Percentiles rank a stretch among this genome's conserved stretches.
phyloP scores from a whole-genome alignment of 2,329 filamentous ascomycete genomes.

The Colletotrichum sp. region DNA sequence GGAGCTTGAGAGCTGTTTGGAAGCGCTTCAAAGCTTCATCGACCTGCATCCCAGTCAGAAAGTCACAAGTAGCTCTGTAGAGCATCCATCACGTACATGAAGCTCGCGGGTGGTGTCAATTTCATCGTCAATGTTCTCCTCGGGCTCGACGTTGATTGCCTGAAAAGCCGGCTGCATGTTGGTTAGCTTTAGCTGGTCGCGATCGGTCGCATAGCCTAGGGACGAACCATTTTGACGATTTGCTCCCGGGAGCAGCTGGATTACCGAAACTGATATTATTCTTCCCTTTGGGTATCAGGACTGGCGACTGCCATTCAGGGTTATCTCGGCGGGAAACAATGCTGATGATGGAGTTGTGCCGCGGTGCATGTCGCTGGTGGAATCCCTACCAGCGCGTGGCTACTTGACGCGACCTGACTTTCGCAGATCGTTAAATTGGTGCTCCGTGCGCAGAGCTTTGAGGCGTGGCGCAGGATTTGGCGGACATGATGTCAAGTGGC shows the following conservation, averaged over 20 bases:
- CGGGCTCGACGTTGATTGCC: constrained; percentile 92
- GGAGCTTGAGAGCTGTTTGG: constrained; percentile 87
- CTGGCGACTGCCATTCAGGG: neutral
- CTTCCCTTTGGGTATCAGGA: neutral
- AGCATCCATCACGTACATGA: constrained; percentile 58
- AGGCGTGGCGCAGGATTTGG: neutral
- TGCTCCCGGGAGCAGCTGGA: neutral
- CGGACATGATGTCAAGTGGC: neutral
- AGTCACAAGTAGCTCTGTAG: neutral
- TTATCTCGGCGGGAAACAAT: neutral
- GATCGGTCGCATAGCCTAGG: neutral
- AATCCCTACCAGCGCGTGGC: neutral
- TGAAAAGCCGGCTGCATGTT: constrained; percentile 69
- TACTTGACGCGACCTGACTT: neutral
- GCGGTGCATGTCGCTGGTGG: neutral
- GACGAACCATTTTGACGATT: constrained; percentile 3
- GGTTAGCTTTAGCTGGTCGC: neutral
- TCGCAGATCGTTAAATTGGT: neutral
- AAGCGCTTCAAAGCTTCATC: constrained; percentile 97
- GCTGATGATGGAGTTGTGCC: neutral
- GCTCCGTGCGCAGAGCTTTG: neutral
- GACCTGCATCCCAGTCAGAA: constrained; percentile 57
- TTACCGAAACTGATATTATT: neutral
- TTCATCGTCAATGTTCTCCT: constrained; percentile 89
- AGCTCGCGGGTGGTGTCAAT: constrained; percentile 95